These are phyloP conservation scores for Chlorella vulgaris DNA, from an alignment of 139 green algal genomes.

Conservation along the genomic window DNA sequence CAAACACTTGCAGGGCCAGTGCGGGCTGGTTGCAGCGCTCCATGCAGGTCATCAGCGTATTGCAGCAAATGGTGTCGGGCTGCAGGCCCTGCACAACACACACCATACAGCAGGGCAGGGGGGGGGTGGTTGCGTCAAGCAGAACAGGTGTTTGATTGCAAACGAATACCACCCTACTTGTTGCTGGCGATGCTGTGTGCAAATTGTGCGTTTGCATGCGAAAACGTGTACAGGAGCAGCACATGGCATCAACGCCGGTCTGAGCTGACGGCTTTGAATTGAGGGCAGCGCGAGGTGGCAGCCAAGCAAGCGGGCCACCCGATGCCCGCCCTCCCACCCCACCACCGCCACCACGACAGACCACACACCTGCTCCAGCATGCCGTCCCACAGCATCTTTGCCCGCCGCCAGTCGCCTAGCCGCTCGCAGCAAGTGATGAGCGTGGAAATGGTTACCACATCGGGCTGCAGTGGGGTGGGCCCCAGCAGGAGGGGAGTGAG, in stretches of 20 bases:
- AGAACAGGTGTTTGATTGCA: not conserved
- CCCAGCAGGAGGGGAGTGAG: not conserved
- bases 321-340: too few species aligned
- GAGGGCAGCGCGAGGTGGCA: too few species aligned
- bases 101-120: too few species aligned
- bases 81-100: conserved; percentile 31
- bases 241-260: too few species aligned
- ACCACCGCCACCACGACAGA: not conserved
- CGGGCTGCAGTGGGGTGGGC: conserved; percentile 1
- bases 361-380: conserved; percentile 24
- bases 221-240: too few species aligned
- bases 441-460: conserved; percentile 28
- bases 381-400: conserved; percentile 7
- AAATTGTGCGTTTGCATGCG: too few species aligned
- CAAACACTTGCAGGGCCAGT: conserved; percentile 7
- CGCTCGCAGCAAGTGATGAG: conserved; percentile 35
- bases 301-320: too few species aligned
- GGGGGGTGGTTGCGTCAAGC: not conserved
- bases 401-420: conserved; percentile 11
- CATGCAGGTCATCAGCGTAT: conserved; percentile 24
- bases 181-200: too few species aligned
- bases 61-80: conserved; percentile 36
- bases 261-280: too few species aligned
- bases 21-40: conserved; percentile 12
- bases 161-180: too few species aligned